Percentiles rank a stretch among this genome's conserved stretches.
phyloP scores from a whole-genome alignment of 1,139 yeast genomes.

The Entelexis sorbosivorans region DNA sequence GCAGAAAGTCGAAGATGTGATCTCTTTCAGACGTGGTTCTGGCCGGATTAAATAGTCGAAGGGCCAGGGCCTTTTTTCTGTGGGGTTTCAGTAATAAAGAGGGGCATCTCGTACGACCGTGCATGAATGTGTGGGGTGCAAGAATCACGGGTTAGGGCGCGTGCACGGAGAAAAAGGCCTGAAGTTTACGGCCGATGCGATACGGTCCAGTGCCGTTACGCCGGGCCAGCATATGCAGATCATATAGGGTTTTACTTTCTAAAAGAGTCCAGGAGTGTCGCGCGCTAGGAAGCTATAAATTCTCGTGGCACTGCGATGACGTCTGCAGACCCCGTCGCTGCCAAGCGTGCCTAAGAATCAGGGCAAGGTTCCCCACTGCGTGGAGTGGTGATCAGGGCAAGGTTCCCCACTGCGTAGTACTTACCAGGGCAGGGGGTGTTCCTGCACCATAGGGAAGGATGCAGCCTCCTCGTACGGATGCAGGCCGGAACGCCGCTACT shows the following conservation, averaged over 20 bases:
- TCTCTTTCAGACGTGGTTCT: background rate
- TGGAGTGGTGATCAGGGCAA: background rate
- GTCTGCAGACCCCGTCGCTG: too few species aligned
- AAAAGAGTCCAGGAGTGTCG: too few species aligned
- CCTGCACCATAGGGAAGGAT: background rate
- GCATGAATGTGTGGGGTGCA: background rate
- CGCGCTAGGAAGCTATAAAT: too few species aligned
- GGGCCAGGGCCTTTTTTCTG: background rate
- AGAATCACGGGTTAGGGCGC: background rate
- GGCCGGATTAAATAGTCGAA: slow-evolving; percentile 3
- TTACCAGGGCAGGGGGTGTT: too few species aligned
- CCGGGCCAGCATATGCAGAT: too few species aligned
- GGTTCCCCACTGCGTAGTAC: too few species aligned
- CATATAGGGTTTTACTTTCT: too few species aligned
- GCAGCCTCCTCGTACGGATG: background rate
- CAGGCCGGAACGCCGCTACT: background rate
- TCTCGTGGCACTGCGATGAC: too few species aligned
- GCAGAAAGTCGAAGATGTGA: background rate
- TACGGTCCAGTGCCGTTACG: too few species aligned
- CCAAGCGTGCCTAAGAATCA: background rate
- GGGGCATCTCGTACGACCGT: background rate
- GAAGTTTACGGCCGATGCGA: background rate
- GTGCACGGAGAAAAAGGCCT: background rate
- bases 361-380: background rate
- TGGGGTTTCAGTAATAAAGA: background rate